Conservation (phyloP, 257 asterid species). For the Anisodus acutangulus region DNA sequence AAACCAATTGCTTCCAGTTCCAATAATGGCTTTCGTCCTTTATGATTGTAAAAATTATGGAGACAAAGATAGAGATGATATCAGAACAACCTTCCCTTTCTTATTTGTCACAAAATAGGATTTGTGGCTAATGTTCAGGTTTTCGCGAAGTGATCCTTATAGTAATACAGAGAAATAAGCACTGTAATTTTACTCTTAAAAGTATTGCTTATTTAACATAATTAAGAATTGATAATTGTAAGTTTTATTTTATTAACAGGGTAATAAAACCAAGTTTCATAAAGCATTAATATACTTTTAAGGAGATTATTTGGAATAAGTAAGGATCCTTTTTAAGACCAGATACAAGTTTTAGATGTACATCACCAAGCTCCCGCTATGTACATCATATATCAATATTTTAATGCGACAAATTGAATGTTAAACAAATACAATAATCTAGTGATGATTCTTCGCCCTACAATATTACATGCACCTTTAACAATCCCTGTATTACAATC, state of each 20-base stretch:
- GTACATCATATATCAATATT: not conserved
- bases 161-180: too few species aligned
- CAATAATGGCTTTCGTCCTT: not conserved
- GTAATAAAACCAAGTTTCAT: not conserved
- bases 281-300: not conserved
- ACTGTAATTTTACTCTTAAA: not conserved
- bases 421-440: not conserved
- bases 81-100: too few species aligned
- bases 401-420: not conserved
- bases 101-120: too few species aligned
- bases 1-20: not conserved
- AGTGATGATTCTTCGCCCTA: too few species aligned
- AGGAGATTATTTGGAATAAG: not conserved
- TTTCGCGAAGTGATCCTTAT: not conserved
- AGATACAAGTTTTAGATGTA: not conserved
- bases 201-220: not conserved
- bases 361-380: too few species aligned
- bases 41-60: not conserved
- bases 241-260: not conserved
- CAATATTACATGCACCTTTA: not conserved
- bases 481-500: not conserved
- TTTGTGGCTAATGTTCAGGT: not conserved
- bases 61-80: not conserved
- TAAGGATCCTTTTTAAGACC: too few species aligned
- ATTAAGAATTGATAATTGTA: not conserved